phyloP scores from a whole-genome alignment of 2,329 filamentous ascomycete species.

The Orbilia oligospora region DNA sequence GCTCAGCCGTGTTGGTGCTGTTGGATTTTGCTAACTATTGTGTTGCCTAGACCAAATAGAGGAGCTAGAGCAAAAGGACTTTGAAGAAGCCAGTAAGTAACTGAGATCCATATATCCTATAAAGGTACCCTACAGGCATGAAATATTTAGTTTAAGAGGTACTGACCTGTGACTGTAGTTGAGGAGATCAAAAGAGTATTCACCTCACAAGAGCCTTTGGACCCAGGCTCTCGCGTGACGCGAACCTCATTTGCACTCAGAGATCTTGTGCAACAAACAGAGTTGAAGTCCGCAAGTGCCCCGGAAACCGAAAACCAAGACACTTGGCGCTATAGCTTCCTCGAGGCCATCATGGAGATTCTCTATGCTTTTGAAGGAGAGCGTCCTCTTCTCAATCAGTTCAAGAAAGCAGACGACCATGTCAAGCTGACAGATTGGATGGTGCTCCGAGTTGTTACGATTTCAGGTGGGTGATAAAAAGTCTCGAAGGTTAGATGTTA shows the following conservation, averaged over 20 bases:
- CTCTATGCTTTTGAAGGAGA: conserved; percentile 62
- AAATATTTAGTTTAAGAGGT: neutral
- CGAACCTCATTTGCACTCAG: conserved; percentile 62
- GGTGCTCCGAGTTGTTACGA: conserved; percentile 63
- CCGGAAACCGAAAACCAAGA: conserved; percentile 29
- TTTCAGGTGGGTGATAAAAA: conserved; percentile 62
- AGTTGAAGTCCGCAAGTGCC: conserved; percentile 12
- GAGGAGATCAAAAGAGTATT: conserved; percentile 48
- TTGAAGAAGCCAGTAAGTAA: conserved; percentile 55
- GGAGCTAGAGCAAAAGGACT: conserved; percentile 48
- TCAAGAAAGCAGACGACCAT: conserved; percentile 43
- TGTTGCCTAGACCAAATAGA: conserved; percentile 60
- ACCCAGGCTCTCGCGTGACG: conserved; percentile 54
- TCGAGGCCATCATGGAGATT: conserved; percentile 63
- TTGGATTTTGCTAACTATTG: conserved; percentile 49
- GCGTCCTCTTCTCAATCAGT: conserved; percentile 62
- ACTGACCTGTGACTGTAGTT: conserved; percentile 23
- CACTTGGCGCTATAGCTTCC: conserved; percentile 62
- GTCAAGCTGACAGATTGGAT: conserved; percentile 63
- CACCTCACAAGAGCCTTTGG: conserved; percentile 54
- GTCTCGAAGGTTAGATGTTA: neutral
- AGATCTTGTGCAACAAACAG: conserved; percentile 61
- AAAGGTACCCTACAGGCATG: neutral
- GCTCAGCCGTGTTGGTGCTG: conserved; percentile 20
- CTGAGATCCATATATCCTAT: neutral